phyloP scores from a whole-genome alignment of 306 rosid genomes.

The Sechiopsis laciniata region DNA sequence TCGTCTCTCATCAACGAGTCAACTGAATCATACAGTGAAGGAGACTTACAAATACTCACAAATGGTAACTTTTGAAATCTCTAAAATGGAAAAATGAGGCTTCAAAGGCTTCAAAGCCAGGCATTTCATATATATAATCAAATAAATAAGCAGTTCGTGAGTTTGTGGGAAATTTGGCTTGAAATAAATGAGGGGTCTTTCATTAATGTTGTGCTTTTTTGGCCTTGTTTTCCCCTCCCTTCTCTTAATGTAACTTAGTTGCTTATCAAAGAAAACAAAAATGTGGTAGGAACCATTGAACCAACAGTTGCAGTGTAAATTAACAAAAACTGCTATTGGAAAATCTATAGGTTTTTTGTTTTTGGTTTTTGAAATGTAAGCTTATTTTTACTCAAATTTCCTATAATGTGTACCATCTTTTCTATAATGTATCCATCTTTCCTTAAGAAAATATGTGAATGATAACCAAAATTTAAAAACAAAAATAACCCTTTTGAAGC shows the following conservation, averaged over 20 bases:
- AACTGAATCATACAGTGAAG: slow-evolving; percentile 3
- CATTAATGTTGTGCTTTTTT: background rate
- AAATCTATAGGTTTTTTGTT: too few species aligned
- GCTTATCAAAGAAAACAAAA: background rate
- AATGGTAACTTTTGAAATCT: background rate
- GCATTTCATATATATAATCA: background rate
- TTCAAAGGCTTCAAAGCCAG: too few species aligned
- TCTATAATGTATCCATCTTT: too few species aligned
- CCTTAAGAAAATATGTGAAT: too few species aligned
- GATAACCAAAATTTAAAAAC: too few species aligned
- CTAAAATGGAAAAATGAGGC: background rate
- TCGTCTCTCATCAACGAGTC: background rate
- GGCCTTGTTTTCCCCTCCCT: background rate
- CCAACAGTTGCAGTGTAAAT: background rate
- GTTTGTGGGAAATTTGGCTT: background rate
- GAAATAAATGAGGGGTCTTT: background rate
- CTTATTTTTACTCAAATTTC: too few species aligned
- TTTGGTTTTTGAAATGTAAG: too few species aligned
- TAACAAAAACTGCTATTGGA: background rate
- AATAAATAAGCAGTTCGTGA: background rate
- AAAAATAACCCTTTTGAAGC: too few species aligned
- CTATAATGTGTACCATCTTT: too few species aligned
- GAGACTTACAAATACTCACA: background rate
- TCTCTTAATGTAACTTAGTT: background rate
- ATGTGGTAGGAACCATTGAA: background rate